phyloP scores from a whole-genome alignment of 805 yeast species.

The Myxozyma neglecta region DNA sequence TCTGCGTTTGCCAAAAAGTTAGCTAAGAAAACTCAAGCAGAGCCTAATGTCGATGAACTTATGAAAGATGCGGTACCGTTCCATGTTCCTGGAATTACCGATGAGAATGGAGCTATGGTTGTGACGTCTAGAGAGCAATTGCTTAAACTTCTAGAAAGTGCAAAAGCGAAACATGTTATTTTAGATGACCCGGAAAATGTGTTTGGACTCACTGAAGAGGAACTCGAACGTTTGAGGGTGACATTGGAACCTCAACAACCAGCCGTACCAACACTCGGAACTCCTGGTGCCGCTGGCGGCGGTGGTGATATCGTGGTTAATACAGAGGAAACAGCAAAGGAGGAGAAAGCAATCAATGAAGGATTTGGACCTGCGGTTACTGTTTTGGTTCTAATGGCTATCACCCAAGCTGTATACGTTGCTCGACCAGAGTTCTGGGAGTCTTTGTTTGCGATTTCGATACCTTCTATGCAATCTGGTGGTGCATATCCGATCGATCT shows the following conservation, averaged over 20 bases:
- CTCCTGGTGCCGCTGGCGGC: constrained; percentile 5
- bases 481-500: not conserved
- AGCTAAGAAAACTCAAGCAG: not conserved
- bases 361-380: constrained; percentile 6
- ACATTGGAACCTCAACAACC: not conserved
- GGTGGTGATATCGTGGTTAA: constrained; percentile 10
- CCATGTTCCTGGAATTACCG: constrained; percentile 11
- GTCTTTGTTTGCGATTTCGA: not conserved
- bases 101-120: constrained; percentile 5
- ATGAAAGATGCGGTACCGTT: not conserved
- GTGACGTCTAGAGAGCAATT: not conserved
- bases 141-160: not conserved
- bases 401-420: constrained; percentile 1
- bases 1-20: not conserved
- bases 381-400: constrained; percentile 1
- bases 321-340: constrained; percentile 2
- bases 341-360: not conserved
- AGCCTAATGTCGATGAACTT: not conserved
- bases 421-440: constrained; percentile 16
- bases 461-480: constrained; percentile 7
- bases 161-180: not conserved
- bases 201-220: not conserved
- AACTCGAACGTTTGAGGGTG: not conserved
- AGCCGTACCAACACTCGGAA: not conserved
- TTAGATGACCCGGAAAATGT: not conserved